phyloP scores from a whole-genome alignment of 768 basidiomycete species.

The Epithele typhae region DNA sequence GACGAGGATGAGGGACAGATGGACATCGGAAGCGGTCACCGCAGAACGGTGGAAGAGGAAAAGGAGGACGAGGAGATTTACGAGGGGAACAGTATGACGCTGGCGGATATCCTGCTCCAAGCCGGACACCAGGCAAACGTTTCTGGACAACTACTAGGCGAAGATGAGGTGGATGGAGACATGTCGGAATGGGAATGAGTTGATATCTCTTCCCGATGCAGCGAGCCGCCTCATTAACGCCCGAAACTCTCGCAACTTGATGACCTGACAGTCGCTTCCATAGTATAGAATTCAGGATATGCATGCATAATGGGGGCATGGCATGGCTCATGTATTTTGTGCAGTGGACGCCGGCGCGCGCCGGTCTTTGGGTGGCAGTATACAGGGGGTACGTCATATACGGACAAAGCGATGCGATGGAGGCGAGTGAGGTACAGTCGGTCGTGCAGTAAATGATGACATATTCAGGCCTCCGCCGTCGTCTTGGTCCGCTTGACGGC shows the following conservation, averaged over 20 bases:
- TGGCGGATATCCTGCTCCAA: conserved; percentile 39
- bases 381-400: conserved; percentile 21
- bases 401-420: conserved; percentile 13
- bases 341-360: conserved; percentile 17
- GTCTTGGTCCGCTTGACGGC: conserved; percentile 82
- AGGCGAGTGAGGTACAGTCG: conserved; percentile 10
- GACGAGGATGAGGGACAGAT: conserved; percentile 3
- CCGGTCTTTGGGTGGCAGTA: conserved; percentile 16
- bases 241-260: too few relatives aligned
- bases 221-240: too few relatives aligned
- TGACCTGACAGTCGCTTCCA: too few relatives aligned
- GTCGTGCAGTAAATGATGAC: conserved; percentile 4
- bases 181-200: conserved; percentile 6
- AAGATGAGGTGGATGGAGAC: conserved; percentile 10
- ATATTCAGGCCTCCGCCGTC: conserved; percentile 43
- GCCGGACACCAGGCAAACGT: conserved; percentile 28
- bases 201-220: too few relatives aligned
- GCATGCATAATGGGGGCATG: conserved; percentile 19
- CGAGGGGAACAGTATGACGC: conserved; percentile 44
- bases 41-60: background rate
- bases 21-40: background rate
- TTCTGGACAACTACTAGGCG: conserved; percentile 37
- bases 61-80: conserved; percentile 24
- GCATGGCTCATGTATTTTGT: conserved; percentile 29
- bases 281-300: too few relatives aligned